Conservation (phyloP, 441 rosid species). For the Mallotus japonicus region DNA sequence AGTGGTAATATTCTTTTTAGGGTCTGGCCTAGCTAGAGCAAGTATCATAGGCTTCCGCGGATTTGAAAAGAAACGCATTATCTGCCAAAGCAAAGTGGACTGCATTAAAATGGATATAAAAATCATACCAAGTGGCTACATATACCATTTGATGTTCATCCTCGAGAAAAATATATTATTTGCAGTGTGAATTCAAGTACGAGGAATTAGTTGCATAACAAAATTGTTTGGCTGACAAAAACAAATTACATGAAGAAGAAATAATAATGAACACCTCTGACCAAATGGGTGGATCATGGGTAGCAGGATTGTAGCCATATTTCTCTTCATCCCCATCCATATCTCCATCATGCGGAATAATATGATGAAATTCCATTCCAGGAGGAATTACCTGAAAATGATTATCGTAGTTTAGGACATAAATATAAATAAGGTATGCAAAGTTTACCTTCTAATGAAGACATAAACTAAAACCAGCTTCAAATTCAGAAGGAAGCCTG, state of each 20-base stretch:
- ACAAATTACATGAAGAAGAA: background rate
- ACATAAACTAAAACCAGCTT: background rate
- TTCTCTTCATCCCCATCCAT: conserved; percentile 70
- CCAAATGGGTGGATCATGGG: conserved; percentile 87
- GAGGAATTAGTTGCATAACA: too few relatives aligned
- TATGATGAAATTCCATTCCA: conserved; percentile 94
- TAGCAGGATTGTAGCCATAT: conserved; percentile 62
- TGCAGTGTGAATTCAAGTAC: background rate
- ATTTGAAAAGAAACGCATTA: conserved; percentile 87
- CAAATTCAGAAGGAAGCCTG: conserved; percentile 3
- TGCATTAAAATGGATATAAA: background rate
- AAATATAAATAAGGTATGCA: background rate
- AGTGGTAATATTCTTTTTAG: conserved; percentile 87
- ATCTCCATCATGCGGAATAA: conserved; percentile 82
- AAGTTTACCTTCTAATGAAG: background rate
- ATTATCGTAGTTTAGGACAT: conserved; percentile 7
- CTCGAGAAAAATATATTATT: background rate
- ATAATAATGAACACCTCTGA: conserved; percentile 55
- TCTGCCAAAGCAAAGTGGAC: conserved; percentile 40
- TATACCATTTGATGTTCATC: background rate
- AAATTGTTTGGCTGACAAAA: background rate
- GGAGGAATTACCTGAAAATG: conserved; percentile 73
- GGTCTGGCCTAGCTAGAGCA: conserved; percentile 96
- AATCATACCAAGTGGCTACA: background rate
- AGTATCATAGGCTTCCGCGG: conserved; percentile 92